Evolutionary conservation across 805 yeast genomes (phyloP).

Genomic region (Spathaspora girioi): DNA sequence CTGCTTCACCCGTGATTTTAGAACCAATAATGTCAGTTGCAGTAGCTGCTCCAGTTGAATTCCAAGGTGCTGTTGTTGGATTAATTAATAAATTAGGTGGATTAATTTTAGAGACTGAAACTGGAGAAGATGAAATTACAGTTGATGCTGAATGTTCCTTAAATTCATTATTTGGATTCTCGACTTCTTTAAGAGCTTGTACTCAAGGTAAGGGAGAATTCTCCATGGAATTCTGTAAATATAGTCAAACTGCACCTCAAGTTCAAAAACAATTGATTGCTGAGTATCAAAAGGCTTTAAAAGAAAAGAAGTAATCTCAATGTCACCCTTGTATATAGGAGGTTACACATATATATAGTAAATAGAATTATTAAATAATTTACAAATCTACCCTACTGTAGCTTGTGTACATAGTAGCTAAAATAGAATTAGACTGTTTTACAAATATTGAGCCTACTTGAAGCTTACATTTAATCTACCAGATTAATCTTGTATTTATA

Average conservation of each 20-base stretch:
- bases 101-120: slow-evolving; percentile 88
- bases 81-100: slow-evolving; percentile 90
- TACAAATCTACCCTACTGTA: too few relatives aligned
- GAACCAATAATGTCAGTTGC: slow-evolving; percentile 97
- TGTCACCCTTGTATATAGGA: neutral
- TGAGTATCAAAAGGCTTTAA: slow-evolving; percentile 50
- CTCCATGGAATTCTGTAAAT: slow-evolving; percentile 88
- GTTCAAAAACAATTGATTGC: slow-evolving; percentile 87
- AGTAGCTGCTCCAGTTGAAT: slow-evolving; percentile 92
- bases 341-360: neutral
- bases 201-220: slow-evolving; percentile 99
- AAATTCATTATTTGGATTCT: slow-evolving; percentile 94
- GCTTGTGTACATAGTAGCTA: too few relatives aligned
- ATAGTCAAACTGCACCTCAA: slow-evolving; percentile 86
- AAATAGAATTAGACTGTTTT: too few relatives aligned
- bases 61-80: slow-evolving; percentile 91
- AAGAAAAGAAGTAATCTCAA: slow-evolving; percentile 4
- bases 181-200: slow-evolving; percentile 89
- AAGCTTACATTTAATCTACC: neutral
- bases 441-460: too few relatives aligned
- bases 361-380: neutral
- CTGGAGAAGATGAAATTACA: slow-evolving; percentile 91
- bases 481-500: slow-evolving; percentile 1
- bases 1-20: slow-evolving; percentile 79
- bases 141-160: slow-evolving; percentile 94